Evolutionary conservation across 257 asterid species (phyloP), one percentile per base, ranked within the genome.

Genomic region (Solanum paucissectum): DNA sequence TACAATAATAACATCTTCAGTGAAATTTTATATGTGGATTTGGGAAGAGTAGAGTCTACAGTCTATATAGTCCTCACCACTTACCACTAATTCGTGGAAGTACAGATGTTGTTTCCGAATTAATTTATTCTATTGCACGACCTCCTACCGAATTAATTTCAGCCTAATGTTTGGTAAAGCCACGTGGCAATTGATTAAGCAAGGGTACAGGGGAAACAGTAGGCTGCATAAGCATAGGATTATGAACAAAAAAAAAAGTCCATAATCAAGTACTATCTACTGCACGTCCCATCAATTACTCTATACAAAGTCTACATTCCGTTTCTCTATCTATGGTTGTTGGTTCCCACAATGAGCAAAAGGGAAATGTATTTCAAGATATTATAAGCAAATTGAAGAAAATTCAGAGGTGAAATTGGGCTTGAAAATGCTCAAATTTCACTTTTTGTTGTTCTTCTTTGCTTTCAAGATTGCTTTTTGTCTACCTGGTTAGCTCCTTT

Each of bases 231-330:
- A 40, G 36, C 84, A 76, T 12, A 4, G 21, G 84, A 76, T n/a
- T 7, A 76, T 5, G 29, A 2, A 10, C 44, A 9, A 2, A 14
- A 14, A 12, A 34, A 34, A 6, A 52, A 73, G 6, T 16, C 34
- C 34, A 66, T 75, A 23, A 37, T 10, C 5, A n/a, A 42, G 37
- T 42, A 76, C 11, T 49, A 21, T 37, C 64, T 42, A 49, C 5
- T 13, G 85, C 85, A 79, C 85, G 85, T 79, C 85, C 66, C 85
- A 79, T 44, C 85, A 27, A 79, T 21, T 77, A 79, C 40, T 79
- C 66, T 13, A 40, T 7, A 42, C 37, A 5, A 13, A 77, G 62
- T 77, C 84, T 76, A 40, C 36, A 21, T 40, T 40, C 62, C 7
- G 12, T 77, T 4, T 36, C 83, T 74, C 83, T 76, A 33, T 76